These are phyloP conservation scores for Avena insularis DNA, from an alignment of 176 grass and related monocot genomes.

Conservation along the genomic window DNA sequence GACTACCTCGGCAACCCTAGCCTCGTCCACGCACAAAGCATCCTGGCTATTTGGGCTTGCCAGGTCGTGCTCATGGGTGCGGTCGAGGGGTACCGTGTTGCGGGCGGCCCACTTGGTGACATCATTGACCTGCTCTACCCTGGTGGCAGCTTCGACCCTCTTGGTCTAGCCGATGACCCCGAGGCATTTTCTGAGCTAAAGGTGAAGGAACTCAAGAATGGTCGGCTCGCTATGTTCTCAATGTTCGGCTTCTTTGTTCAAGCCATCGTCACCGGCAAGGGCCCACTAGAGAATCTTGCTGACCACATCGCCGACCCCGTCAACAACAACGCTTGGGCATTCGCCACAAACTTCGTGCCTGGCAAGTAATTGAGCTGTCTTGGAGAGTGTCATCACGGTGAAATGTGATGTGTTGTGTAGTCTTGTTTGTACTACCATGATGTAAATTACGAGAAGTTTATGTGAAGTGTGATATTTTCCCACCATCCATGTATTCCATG, in stretches of 20 bases:
- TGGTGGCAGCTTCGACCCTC: neutral
- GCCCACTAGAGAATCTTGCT: conserved; percentile 14
- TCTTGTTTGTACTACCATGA: neutral
- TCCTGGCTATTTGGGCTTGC: conserved; percentile 4
- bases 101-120: neutral
- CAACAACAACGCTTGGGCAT: conserved; percentile 14
- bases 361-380: neutral
- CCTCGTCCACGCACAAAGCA: neutral
- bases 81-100: neutral
- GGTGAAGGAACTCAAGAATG: conserved; percentile 29
- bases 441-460: neutral
- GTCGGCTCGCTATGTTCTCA: neutral
- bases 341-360: conserved; percentile 1
- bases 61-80: conserved; percentile 25
- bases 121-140: conserved; percentile 15
- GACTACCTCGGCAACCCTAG: conserved; percentile 9
- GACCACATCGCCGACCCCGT: neutral
- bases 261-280: conserved; percentile 16
- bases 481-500: neutral
- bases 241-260: conserved; percentile 32
- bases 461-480: neutral
- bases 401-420: neutral
- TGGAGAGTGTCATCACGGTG: neutral
- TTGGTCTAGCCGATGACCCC: neutral
- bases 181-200: conserved; percentile 16